Conservation (phyloP, 441 rosid species). For the Erodium texanum region DNA sequence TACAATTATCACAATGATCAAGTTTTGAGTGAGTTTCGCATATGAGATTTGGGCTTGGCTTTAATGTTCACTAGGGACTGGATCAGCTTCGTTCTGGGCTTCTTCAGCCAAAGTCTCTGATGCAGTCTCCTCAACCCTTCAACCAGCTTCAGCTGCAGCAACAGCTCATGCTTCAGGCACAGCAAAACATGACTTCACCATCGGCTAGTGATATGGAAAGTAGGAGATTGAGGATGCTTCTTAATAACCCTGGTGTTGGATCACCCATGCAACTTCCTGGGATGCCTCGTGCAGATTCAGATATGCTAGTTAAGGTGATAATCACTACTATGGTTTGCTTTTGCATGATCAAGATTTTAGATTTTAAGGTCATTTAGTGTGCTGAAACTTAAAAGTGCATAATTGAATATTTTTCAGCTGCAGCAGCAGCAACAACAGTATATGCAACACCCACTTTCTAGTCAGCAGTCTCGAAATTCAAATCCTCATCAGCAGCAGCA, state of each 20-base stretch:
- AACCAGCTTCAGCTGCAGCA: constrained; percentile 84
- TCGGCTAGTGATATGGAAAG: constrained; percentile 55
- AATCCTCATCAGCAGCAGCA: constrained; percentile 51
- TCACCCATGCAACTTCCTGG: constrained; percentile 49
- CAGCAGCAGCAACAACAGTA: constrained; percentile 40
- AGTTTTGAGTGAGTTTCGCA: background rate
- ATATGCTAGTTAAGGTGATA: constrained; percentile 49
- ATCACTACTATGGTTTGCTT: constrained; percentile 5
- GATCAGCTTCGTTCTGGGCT: constrained; percentile 64
- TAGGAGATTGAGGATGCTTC: constrained; percentile 61
- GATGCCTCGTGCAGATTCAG: constrained; percentile 48
- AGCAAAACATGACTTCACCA: constrained; percentile 60
- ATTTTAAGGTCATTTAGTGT: constrained; percentile 7
- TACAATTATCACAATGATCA: background rate
- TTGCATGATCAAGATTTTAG: background rate
- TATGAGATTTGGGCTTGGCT: constrained; percentile 3
- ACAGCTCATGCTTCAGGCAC: constrained; percentile 71
- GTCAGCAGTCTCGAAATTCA: constrained; percentile 62
- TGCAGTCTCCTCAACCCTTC: constrained; percentile 73
- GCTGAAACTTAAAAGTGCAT: constrained; percentile 15
- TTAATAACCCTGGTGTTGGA: constrained; percentile 48
- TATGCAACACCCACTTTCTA: constrained; percentile 52
- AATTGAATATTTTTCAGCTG: constrained; percentile 53
- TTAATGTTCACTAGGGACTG: constrained; percentile 42
- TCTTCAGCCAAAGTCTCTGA: constrained; percentile 58